Evolutionary conservation across 1,139 yeast genomes (phyloP), one percentile per base, ranked within the genome.

Genomic region (Kodamaea sp.): DNA sequence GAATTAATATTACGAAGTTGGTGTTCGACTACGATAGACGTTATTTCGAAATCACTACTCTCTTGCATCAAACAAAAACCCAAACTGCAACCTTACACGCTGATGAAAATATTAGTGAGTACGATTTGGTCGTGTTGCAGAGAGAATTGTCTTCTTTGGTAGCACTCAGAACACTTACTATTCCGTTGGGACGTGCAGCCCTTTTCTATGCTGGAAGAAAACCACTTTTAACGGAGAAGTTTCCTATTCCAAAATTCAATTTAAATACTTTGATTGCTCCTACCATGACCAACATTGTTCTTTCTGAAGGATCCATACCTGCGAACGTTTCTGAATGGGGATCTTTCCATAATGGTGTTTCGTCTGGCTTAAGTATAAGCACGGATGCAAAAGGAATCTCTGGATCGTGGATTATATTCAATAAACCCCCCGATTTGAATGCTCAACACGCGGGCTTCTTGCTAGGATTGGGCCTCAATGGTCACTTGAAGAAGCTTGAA

Each of bases 361-460:
- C 96, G 2, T 76, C 94, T 1, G 98, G 97, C 0, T 61, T 94
- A 33, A 80, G 86, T 36, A 79, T 90, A 5, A 80, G 90, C 3
- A 73, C 71, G 39, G 78, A 76, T 26, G 78, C 90, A 0, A 72
- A 73, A 25, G 90, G 87, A 6, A 80, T 92, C 6, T 78, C 83
- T 13, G 96, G 97, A 0, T 83, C 95, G 48, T 90, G 97, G 97
- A 84, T 90, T 28, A 84, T 83, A 1, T 89, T 85, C 57, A 89
- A 89, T 51, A 84, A 81, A 47, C 96, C 96, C 0, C 74, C 76
- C 1, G 71, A 68, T 7, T 61, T 85, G 28, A 83, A 77, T 46
- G 73, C 95, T 0, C 95, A 85, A 44, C 97, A 90, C 62, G 97
- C 96, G 13, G 99, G 99, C 0, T 89, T 94, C 48, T 61, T 94